Base-by-base conservation (phyloP, 768 basidiomycete species). In the Cubamyces sp. region DNA sequence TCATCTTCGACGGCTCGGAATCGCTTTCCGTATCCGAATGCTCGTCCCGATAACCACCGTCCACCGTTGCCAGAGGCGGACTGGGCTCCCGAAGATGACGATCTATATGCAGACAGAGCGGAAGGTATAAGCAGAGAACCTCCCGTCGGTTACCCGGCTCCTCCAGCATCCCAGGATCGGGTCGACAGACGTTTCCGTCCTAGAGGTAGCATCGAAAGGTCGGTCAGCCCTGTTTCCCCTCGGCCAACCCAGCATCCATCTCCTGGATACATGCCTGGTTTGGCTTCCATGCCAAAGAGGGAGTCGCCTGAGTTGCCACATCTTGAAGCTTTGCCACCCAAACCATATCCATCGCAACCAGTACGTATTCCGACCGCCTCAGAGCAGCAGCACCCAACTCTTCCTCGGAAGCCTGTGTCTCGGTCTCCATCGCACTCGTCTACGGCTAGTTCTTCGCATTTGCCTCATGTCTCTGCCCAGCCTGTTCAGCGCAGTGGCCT, bases 1-100 rank as follows among this genome's bases (percentile, higher is more conserved):
- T 21, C 54, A 16, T n/a, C 37, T 21, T 75, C 49, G 18, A 48
- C 76, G 59, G 71, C 67, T 51, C 74, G 78, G 64, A 80, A 82
- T 42, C 66, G 74, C 8, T 75, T 75, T 50, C 71, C 78, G 25
- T 70, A 74, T 64, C 70, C 66, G 54, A 62, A 60, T 54, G 77
- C 72, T 15, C 67, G 70, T 21, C 19, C 70, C 50, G 81, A 89
- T 69, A 79, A 78, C 7, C 87, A 88, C 45, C 62, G 69, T 45
- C 67, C 69, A 2, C 52, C 51, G 43, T 59, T 54, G 19, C 57
- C 62, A 45, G 68, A 68, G 47, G 42, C 54, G 2, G 64, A 67
- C 14, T 65, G 60, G 55, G 62, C 45, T 21, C 51, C 55, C 19
- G 57, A 57, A 26, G 57, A 59, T 19, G 40, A 41, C 37, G 64